phyloP scores from a whole-genome alignment of 352 stramenopile species.

The Aphanomyces cochlioides region DNA sequence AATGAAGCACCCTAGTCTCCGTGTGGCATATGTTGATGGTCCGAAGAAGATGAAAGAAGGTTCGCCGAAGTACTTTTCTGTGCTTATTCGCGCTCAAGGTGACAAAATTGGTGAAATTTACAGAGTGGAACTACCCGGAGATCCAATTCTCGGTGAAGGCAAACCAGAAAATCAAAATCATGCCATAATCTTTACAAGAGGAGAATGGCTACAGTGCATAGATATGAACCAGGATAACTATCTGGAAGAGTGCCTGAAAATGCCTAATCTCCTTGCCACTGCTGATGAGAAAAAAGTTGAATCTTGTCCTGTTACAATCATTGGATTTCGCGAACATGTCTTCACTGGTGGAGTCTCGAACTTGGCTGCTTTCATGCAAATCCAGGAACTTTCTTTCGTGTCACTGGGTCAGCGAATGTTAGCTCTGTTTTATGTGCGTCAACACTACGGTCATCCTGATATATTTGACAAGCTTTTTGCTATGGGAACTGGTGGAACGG shows the following conservation, averaged over 20 bases:
- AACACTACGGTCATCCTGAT: conserved; percentile 87
- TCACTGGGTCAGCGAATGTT: conserved; percentile 83
- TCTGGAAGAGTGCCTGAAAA: conserved; percentile 87
- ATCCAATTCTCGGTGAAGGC: conserved; percentile 78
- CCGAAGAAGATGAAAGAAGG: conserved; percentile 30
- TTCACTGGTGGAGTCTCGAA: conserved; percentile 83
- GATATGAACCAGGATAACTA: conserved; percentile 91
- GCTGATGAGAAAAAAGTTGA: conserved; percentile 54
- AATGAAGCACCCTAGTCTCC: conserved; percentile 93
- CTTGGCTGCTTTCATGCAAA: conserved; percentile 82
- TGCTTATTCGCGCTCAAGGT: conserved; percentile 76
- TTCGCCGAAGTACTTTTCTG: conserved; percentile 70
- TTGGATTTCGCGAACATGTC: conserved; percentile 88
- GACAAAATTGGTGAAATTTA: conserved; percentile 87
- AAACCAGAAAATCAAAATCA: conserved; percentile 89
- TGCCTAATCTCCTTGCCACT: conserved; percentile 82
- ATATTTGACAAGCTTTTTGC: conserved; percentile 86
- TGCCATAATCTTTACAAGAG: conserved; percentile 77
- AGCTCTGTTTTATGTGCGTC: conserved; percentile 66
- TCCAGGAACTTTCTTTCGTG: conserved; percentile 85
- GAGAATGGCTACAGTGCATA: conserved; percentile 86
- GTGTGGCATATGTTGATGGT: conserved; percentile 87
- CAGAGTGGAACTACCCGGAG: conserved; percentile 76
- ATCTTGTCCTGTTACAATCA: conserved; percentile 53
- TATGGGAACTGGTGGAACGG: conserved; percentile 81